Conservation (phyloP, 768 basidiomycete species). For the Macrolepiota fuliginosa region DNA sequence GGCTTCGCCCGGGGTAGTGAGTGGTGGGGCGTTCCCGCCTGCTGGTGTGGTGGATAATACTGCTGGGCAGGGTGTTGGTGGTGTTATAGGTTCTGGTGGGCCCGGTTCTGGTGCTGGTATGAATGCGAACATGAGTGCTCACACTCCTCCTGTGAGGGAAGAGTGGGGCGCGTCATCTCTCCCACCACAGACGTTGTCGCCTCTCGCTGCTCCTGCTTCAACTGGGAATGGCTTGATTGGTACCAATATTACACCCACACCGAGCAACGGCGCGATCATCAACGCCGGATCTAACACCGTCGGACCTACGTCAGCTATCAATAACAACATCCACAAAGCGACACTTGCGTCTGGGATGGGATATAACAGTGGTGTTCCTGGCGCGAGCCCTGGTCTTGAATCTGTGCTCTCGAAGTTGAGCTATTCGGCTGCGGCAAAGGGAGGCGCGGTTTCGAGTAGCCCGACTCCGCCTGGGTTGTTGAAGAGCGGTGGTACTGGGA, state of each 20-base stretch:
- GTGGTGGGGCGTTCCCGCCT: constrained; percentile 13
- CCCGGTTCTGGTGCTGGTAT: constrained; percentile 2
- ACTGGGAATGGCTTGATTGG: neutral
- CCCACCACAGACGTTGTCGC: constrained; percentile 1
- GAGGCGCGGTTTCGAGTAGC: constrained; percentile 17
- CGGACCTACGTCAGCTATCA: neutral
- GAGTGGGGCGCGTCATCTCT: constrained; percentile 19
- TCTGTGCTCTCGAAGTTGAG: constrained; percentile 44
- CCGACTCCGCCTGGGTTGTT: constrained; percentile 34
- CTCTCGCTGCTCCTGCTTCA: constrained; percentile 1
- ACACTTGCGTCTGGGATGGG: constrained; percentile 34
- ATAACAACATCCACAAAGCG: neutral
- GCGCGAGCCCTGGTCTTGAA: constrained; percentile 1
- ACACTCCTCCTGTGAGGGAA: constrained; percentile 19
- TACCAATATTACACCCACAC: constrained; percentile 8
- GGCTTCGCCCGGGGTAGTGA: constrained; percentile 29
- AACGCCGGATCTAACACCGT: neutral
- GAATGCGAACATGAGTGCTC: constrained; percentile 24
- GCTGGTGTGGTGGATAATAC: neutral
- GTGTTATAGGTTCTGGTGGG: neutral
- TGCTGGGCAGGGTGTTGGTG: neutral
- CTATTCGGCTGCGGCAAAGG: constrained; percentile 41
- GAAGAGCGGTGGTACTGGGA: constrained; percentile 34
- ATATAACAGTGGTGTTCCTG: constrained; percentile 29
- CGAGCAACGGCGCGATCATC: neutral